A percentile compares a stretch with the other conserved stretches of the same genome.
Evolutionary conservation across 2,329 filamentous ascomycete species (phyloP).

Genomic region (Salinomyces thailandicus): DNA sequence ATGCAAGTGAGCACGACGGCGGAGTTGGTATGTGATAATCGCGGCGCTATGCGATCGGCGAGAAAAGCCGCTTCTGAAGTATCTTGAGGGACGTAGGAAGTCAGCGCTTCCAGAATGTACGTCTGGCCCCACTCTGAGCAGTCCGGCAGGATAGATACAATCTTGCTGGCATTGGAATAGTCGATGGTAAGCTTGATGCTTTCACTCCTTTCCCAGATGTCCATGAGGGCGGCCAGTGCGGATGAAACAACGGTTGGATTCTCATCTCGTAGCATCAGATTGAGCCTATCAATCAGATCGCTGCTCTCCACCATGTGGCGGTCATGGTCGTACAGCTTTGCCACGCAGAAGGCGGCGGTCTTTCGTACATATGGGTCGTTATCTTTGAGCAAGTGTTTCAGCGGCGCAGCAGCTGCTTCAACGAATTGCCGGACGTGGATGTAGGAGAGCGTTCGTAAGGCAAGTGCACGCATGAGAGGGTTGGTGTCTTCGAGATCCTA

Average conservation of each 20-base stretch:
- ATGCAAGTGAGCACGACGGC: slow-evolving; percentile 94
- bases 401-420: slow-evolving; percentile 73
- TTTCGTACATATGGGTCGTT: slow-evolving; percentile 93
- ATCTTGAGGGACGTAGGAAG: slow-evolving; percentile 95
- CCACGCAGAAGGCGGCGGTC: slow-evolving; percentile 90
- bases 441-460: slow-evolving; percentile 91
- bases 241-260: slow-evolving; percentile 97
- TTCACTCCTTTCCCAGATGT: slow-evolving; percentile 97
- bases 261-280: slow-evolving; percentile 81
- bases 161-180: slow-evolving; percentile 93
- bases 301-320: slow-evolving; percentile 78
- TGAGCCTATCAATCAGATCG: slow-evolving; percentile 84
- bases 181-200: slow-evolving; percentile 97
- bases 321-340: slow-evolving; percentile 96
- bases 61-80: slow-evolving; percentile 76
- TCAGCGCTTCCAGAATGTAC: slow-evolving; percentile 93
- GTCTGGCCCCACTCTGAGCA: slow-evolving; percentile 99
- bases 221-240: slow-evolving; percentile 80
- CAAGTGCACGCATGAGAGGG: slow-evolving; percentile 81
- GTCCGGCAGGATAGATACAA: slow-evolving; percentile 90
- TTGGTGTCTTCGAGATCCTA: slow-evolving; percentile 91
- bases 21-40: slow-evolving; percentile 92
- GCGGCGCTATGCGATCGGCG: slow-evolving; percentile 88
- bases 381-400: slow-evolving; percentile 76
- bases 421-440: slow-evolving; percentile 95